Evolutionary conservation across 2,329 filamentous ascomycete species (phyloP), one percentile per base, ranked within the genome.

Genomic region (Venturiaceae sp.): DNA sequence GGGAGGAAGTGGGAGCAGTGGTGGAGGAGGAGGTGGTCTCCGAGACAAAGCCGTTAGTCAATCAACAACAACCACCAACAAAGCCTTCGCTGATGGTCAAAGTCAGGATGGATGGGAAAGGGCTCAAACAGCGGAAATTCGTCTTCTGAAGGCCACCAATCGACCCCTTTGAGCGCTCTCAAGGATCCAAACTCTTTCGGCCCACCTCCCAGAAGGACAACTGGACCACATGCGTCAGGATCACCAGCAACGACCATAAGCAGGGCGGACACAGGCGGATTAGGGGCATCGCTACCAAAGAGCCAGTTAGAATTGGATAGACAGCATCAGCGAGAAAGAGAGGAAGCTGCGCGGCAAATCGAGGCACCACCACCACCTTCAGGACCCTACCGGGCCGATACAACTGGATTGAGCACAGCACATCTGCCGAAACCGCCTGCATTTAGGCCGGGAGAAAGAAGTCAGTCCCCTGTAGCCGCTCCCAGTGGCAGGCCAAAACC

Each of bases 111-210:
- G 79, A 75, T 84, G 67, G 80, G 83, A 53, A 78, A 81, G 69
- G 74, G 80, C n/a, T n/a, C n/a, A 58, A 76, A 80, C 58, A 66
- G 73, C 81, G 33, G 66, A 69, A 44, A 63, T 69, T 33, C 65
- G 65, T 65, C 64, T 34, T 66, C 69, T 30, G 63, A 64, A 30
- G 75, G 80, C 26, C 83, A 83, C 62, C 73, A 79, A 56, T 79
- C 82, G 6, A 77, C 79, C 16, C 90, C 91, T 1, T 74, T 95
- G 46, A 78, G 83, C 8, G 78, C 83, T 3, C 79, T 96, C 32
- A 85, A 83, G 68, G 90, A 96, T 68, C 91, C 90, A 1, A 71
- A 82, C 1, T 81, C 83, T 16, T 96, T 95, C 68, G 90, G 83
- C 2, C 89, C 90, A 26, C 91, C 91, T 28, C 91, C 91, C 0